phyloP scores from a whole-genome alignment of 306 rosid species.

The Canavalia gladiata region DNA sequence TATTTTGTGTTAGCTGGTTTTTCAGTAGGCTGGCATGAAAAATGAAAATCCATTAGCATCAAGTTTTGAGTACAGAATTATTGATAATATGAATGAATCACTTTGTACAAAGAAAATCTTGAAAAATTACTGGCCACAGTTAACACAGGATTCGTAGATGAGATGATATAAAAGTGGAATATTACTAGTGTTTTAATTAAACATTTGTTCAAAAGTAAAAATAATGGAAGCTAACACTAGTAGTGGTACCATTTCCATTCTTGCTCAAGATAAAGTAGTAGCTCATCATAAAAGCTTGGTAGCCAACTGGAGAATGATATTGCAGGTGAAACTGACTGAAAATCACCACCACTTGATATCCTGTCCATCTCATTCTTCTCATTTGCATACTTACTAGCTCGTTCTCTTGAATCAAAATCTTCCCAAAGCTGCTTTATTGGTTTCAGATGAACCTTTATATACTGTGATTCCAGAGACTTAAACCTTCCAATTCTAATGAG shows the following conservation, averaged over 20 bases:
- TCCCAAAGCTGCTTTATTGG: conserved; percentile 93
- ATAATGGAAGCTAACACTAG: conserved; percentile 39
- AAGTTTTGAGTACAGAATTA: conserved; percentile 16
- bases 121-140: conserved; percentile 7
- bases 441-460: conserved; percentile 92
- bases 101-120: conserved; percentile 30
- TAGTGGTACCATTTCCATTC: conserved; percentile 94
- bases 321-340: conserved; percentile 62
- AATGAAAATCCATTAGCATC: conserved; percentile 33
- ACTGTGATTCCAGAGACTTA: conserved; percentile 91
- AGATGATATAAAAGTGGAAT: not conserved
- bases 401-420: conserved; percentile 78
- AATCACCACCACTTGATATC: conserved; percentile 56
- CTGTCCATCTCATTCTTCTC: conserved; percentile 77
- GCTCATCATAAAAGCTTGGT: conserved; percentile 90
- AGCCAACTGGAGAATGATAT: conserved; percentile 85
- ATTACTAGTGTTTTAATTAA: conserved; percentile 27
- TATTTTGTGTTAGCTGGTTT: conserved; percentile 34
- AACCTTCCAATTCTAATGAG: conserved; percentile 98
- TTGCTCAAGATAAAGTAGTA: conserved; percentile 97
- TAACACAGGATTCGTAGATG: conserved; percentile 1
- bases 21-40: conserved; percentile 26
- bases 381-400: conserved; percentile 61
- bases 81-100: conserved; percentile 16
- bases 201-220: conserved; percentile 12